These are phyloP conservation scores for Sugiyamaella marilandica DNA, from an alignment of 805 yeast species.

Conservation along the genomic window DNA sequence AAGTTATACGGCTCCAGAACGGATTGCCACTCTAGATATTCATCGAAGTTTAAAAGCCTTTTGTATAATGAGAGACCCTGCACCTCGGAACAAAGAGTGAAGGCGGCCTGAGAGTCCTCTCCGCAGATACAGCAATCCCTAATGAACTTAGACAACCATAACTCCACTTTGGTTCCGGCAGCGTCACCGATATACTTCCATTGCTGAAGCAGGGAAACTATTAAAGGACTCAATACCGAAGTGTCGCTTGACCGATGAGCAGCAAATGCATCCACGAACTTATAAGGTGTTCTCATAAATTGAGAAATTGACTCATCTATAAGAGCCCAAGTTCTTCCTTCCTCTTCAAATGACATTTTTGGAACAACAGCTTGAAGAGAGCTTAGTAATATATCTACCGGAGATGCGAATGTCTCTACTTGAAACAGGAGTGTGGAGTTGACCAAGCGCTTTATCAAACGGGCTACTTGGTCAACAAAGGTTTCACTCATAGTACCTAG, in stretches of 20 bases:
- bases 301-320: slow-evolving; percentile 75
- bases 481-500: slow-evolving; percentile 39
- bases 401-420: slow-evolving; percentile 46
- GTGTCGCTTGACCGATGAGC: slow-evolving; percentile 25
- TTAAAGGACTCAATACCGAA: slow-evolving; percentile 48
- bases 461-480: slow-evolving; percentile 41
- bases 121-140: slow-evolving; percentile 52
- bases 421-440: slow-evolving; percentile 54
- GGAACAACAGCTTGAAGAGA: slow-evolving; percentile 34
- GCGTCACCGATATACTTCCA: slow-evolving; percentile 47
- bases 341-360: slow-evolving; percentile 11
- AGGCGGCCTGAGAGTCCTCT: slow-evolving; percentile 41
- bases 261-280: slow-evolving; percentile 61
- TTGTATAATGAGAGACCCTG: background rate
- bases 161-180: slow-evolving; percentile 26
- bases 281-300: slow-evolving; percentile 70
- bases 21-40: background rate
- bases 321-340: slow-evolving; percentile 49
- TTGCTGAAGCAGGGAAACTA: slow-evolving; percentile 63
- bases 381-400: slow-evolving; percentile 49
- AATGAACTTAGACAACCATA: slow-evolving; percentile 50
- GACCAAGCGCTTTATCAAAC: slow-evolving; percentile 46
- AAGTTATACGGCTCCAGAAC: slow-evolving; percentile 2
- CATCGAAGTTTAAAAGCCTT: background rate
- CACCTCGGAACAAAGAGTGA: background rate